Base-by-base conservation (phyloP, 1,284 basidiomycete species). In the Filobasidium uniguttulatum region DNA sequence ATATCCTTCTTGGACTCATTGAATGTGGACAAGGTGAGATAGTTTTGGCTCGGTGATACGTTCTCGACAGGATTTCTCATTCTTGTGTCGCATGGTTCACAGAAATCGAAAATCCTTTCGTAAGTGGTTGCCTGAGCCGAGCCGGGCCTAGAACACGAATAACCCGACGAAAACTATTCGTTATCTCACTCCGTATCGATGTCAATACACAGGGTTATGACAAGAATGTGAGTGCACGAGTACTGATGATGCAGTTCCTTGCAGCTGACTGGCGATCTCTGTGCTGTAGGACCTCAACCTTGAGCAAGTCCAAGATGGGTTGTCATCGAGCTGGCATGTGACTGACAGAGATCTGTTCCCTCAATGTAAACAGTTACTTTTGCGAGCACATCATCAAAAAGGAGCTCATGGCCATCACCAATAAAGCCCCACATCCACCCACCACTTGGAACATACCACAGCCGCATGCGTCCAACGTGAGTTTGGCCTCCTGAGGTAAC, bases 71-170 rank as follows among this genome's bases (percentile, higher is more conserved):
- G 19, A 10, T 35, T 40, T 19, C n/a, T 37, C 17, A 20, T 33
- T 28, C 31, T 46, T 29, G 14, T 14, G 7, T 28, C 7, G 3
- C n/a, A n/a, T 5, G n/a, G n/a, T n/a, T n/a, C n/a, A n/a, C 25
- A 31, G 37, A 64, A 48, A 63, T 65, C 49, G 68, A 68, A 50
- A 66, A 69, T 55, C 65, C 67, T 6, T 66, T 70, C 45, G 66
- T 66, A 20, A 67, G 66, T 55, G 65, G 87, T 89, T 60, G 86
- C 85, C 26, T 81, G 86, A 48, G 89, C 91, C 63, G 82, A 91
- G 19, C 73, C 93, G 35, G 89, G 89, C n/a, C 83, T 82, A 59
- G 88, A 93, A 55, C 85, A 90, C 40, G 89, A 93, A 87, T 34
- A 44, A 19, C 25, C 40, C 44, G 15, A 34, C 28, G 12, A 5